These are phyloP conservation scores for Calonectria honghensis DNA, from an alignment of 2,329 filamentous ascomycete species.

Conservation along the genomic window DNA sequence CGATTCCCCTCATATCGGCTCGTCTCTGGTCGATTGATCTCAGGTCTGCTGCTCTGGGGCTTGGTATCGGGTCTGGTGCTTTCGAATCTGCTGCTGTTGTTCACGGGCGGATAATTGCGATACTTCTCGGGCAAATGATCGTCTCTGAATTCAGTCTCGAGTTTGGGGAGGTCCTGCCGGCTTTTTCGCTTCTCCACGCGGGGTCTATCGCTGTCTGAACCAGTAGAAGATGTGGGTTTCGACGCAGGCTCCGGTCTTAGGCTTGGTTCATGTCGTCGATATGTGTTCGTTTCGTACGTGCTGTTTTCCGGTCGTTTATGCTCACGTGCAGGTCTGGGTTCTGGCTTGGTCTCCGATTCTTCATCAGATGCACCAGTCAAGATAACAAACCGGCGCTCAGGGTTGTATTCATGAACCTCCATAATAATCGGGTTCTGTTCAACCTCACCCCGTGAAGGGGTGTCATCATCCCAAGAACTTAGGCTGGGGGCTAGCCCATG, in stretches of 20 bases:
- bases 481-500: conserved; percentile 61
- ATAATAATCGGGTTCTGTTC: conserved; percentile 82
- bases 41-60: background rate
- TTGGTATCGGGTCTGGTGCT: background rate
- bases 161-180: conserved; percentile 65
- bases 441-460: conserved; percentile 76
- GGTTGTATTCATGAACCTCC: conserved; percentile 75
- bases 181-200: conserved; percentile 56
- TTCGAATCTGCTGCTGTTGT: conserved; percentile 33
- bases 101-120: conserved; percentile 61
- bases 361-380: conserved; percentile 63
- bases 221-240: conserved; percentile 37
- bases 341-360: conserved; percentile 52
- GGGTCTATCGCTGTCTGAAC: conserved; percentile 50
- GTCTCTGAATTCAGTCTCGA: conserved; percentile 64
- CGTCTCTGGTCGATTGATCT: background rate
- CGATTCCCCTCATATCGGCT: background rate
- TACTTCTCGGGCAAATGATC: conserved; percentile 56
- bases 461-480: conserved; percentile 69
- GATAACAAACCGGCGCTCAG: conserved; percentile 80
- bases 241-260: conserved; percentile 1
- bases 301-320: conserved; percentile 33
- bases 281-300: conserved; percentile 36
- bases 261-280: conserved; percentile 25
- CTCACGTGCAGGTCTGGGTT: conserved; percentile 37